Evolutionary conservation across 2,329 filamentous ascomycete species (phyloP).

Genomic region (Acephala macrosclerotiorum): DNA sequence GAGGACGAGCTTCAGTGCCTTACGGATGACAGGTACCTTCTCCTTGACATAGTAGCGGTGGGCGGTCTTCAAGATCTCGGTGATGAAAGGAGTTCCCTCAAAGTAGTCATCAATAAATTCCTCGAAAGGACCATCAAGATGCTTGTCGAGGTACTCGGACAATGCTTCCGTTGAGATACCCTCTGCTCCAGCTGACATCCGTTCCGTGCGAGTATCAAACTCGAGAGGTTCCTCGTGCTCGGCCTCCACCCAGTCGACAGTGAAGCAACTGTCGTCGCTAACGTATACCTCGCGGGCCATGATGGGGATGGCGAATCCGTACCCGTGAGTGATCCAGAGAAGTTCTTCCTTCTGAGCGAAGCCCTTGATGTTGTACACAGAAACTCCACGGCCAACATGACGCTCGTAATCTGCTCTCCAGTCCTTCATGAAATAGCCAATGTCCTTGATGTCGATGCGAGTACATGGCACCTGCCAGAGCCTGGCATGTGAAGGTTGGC

Average conservation of each 20-base stretch:
- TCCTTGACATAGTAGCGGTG: constrained; percentile 93
- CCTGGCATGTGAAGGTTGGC: constrained; percentile 92
- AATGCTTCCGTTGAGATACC: constrained; percentile 83
- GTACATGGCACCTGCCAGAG: constrained; percentile 98
- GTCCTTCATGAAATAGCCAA: constrained; percentile 98
- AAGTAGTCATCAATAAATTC: constrained; percentile 96
- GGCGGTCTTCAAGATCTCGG: constrained; percentile 94
- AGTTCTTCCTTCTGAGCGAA: constrained; percentile 70
- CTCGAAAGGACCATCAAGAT: constrained; percentile 92
- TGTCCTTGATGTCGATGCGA: constrained; percentile 98
- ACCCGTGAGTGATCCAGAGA: constrained; percentile 96
- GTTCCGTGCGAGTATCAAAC: constrained; percentile 88
- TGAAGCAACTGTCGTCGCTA: constrained; percentile 89
- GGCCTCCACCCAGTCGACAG: constrained; percentile 91
- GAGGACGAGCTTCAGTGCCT: constrained; percentile 92
- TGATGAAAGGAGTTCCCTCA: constrained; percentile 92
- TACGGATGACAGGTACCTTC: constrained; percentile 87
- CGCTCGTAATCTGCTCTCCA: constrained; percentile 98
- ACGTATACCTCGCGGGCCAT: constrained; percentile 95
- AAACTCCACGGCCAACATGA: constrained; percentile 85
- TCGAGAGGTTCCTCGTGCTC: constrained; percentile 73
- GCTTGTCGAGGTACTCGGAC: constrained; percentile 92
- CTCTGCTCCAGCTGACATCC: constrained; percentile 86
- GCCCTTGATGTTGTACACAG: constrained; percentile 94
- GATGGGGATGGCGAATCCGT: constrained; percentile 91